Conservation (phyloP, 768 basidiomycete species). For the Amanita thiersii region DNA sequence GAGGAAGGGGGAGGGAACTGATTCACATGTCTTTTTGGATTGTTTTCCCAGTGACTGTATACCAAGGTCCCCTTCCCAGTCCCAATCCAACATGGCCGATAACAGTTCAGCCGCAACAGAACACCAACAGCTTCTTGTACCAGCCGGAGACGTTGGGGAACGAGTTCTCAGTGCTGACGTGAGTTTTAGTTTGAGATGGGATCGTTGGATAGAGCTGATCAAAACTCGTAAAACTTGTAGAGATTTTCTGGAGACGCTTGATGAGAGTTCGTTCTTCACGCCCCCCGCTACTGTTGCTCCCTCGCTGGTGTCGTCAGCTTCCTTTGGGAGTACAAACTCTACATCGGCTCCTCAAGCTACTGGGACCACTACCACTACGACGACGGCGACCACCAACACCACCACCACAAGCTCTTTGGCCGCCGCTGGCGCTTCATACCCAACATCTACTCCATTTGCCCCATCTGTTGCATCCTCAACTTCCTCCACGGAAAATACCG, state of each 20-base stretch:
- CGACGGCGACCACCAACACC: slow-evolving; percentile 9
- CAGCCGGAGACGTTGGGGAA: slow-evolving; percentile 70
- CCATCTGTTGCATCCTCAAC: not conserved
- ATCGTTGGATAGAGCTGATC: slow-evolving; percentile 7
- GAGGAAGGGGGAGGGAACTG: too few relatives aligned
- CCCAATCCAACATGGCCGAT: slow-evolving; percentile 47
- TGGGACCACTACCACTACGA: slow-evolving; percentile 9
- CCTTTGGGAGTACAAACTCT: slow-evolving; percentile 16
- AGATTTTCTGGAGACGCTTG: slow-evolving; percentile 83
- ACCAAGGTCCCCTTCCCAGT: slow-evolving; percentile 24
- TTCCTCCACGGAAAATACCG: not conserved
- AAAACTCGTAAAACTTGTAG: slow-evolving; percentile 27
- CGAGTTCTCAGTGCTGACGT: slow-evolving; percentile 79
- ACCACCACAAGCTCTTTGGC: not conserved
- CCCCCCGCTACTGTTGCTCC: slow-evolving; percentile 43
- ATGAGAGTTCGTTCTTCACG: slow-evolving; percentile 78
- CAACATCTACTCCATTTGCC: not conserved
- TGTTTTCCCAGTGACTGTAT: slow-evolving; percentile 25
- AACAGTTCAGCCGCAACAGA: slow-evolving; percentile 32
- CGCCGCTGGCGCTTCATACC: slow-evolving; percentile 6
- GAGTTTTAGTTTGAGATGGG: slow-evolving; percentile 17
- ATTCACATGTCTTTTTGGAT: not conserved
- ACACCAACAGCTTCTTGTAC: slow-evolving; percentile 42
- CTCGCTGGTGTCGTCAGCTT: slow-evolving; percentile 37
- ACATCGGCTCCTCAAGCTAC: slow-evolving; percentile 7